Evolutionary conservation across 345 rosid genomes (phyloP).

Genomic region (Carallia pectinifolia): DNA sequence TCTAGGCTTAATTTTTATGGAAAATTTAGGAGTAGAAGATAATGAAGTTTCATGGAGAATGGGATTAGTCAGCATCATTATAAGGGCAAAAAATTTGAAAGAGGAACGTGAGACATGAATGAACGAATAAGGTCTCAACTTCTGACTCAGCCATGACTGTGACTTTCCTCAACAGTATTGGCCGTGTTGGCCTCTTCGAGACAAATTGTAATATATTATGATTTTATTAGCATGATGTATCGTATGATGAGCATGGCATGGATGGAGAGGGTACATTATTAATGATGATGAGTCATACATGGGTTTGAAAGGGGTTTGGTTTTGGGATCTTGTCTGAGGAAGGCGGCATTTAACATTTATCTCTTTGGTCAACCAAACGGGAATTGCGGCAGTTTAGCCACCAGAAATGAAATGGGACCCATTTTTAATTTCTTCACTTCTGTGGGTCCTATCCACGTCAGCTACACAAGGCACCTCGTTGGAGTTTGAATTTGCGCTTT

Average conservation of each 20-base stretch:
- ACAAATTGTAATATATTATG: neutral
- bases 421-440: too few relatives aligned
- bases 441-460: conserved; percentile 19
- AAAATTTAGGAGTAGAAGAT: neutral
- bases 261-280: neutral
- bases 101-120: conserved; percentile 18
- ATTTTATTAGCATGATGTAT: neutral
- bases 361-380: neutral
- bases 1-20: neutral
- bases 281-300: neutral
- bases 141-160: conserved; percentile 29
- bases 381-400: neutral
- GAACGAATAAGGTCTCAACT: neutral
- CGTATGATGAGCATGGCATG: neutral
- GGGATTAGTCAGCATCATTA: conserved; percentile 2
- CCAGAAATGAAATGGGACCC: neutral
- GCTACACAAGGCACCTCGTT: conserved; percentile 13
- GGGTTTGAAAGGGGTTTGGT: conserved; percentile 15
- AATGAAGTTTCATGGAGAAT: neutral
- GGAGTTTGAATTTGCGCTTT: conserved; percentile 9
- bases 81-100: neutral
- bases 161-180: neutral
- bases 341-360: neutral
- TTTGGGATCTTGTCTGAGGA: neutral
- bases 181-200: conserved; percentile 1